A percentile compares a stretch with the other conserved stretches of the same genome.
Evolutionary conservation across 176 grass and related monocot genomes (phyloP).

Genomic region (Oryza officinalis): DNA sequence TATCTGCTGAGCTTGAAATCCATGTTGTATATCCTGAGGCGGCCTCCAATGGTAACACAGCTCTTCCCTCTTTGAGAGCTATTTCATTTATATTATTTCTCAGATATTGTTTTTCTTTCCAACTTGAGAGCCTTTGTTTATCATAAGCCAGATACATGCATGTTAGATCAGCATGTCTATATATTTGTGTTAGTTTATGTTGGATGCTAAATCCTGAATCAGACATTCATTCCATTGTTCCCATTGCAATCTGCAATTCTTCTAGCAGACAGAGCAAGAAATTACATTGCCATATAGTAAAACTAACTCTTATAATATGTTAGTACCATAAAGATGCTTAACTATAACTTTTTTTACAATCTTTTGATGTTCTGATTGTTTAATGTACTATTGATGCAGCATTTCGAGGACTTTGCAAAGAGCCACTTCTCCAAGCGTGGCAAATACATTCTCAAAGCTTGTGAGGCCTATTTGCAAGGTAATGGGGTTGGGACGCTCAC

Average conservation of each 20-base stretch:
- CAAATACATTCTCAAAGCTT: conserved; percentile 86
- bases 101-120: conserved; percentile 3
- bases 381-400: conserved; percentile 45
- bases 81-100: conserved; percentile 20
- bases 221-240: neutral
- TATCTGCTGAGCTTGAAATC: conserved; percentile 92
- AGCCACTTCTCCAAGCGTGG: conserved; percentile 74
- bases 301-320: neutral
- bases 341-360: conserved; percentile 20
- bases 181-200: conserved; percentile 1
- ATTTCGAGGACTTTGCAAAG: conserved; percentile 90
- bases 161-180: neutral
- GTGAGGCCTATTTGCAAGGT: conserved; percentile 82
- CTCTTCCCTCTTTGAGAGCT: neutral
- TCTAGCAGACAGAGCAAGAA: neutral
- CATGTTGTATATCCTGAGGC: conserved; percentile 93
- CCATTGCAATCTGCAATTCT: neutral
- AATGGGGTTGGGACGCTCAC: conserved; percentile 74
- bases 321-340: neutral
- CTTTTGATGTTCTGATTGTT: conserved; percentile 20
- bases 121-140: conserved; percentile 6
- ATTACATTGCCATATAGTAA: neutral
- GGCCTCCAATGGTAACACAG: conserved; percentile 78
- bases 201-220: neutral
- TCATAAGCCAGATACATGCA: neutral